Evolutionary conservation across 2,329 filamentous ascomycete species (phyloP).

Genomic region (Neoarthrinium moseri): DNA sequence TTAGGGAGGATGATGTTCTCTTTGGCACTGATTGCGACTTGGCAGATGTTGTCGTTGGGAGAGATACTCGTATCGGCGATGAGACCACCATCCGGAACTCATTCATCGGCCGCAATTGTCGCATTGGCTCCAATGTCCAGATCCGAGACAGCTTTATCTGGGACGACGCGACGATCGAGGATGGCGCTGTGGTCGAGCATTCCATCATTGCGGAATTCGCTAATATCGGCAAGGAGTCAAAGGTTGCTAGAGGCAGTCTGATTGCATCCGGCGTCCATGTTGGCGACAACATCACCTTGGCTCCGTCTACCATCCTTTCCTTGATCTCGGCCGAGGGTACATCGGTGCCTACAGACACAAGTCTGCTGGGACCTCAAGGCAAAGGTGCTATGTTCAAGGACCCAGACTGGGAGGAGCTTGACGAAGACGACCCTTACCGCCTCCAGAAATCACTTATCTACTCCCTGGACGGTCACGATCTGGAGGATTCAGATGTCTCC

Average conservation of each 20-base stretch:
- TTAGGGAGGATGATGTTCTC: conserved; percentile 76
- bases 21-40: conserved; percentile 72
- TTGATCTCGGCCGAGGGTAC: conserved; percentile 36
- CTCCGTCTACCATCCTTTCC: conserved; percentile 32
- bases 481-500: conserved; percentile 56
- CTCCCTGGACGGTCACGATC: conserved; percentile 49
- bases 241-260: conserved; percentile 69
- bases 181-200: conserved; percentile 67
- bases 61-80: conserved; percentile 72
- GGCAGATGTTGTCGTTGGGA: conserved; percentile 72
- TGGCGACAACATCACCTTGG: conserved; percentile 55
- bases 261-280: conserved; percentile 78
- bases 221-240: conserved; percentile 68
- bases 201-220: conserved; percentile 76
- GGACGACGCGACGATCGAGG: conserved; percentile 77
- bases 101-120: conserved; percentile 80
- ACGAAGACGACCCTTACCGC: conserved; percentile 46
- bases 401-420: conserved; percentile 48
- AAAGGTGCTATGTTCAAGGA: conserved; percentile 49
- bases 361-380: conserved; percentile 47
- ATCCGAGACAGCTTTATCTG: conserved; percentile 86
- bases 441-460: conserved; percentile 58
- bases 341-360: conserved; percentile 37
- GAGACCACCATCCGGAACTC: conserved; percentile 70
- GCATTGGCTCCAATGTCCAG: conserved; percentile 79